Percentiles rank a stretch among this genome's conserved stretches.
phyloP scores from a whole-genome alignment of 129 eudicot genomes.

The Flaveria ramosissima region DNA sequence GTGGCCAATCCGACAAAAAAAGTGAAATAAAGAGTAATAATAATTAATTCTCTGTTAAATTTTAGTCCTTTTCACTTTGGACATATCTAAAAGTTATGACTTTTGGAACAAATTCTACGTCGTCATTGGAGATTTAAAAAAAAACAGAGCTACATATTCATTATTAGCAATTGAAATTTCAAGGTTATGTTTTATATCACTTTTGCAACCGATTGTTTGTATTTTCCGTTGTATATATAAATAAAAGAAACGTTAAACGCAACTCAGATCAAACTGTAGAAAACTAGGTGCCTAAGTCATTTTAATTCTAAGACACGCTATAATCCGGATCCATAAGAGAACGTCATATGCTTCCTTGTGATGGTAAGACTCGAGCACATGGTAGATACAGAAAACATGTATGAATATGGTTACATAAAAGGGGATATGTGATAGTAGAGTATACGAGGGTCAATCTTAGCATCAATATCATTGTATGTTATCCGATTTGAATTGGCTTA shows the following conservation, averaged over 20 bases:
- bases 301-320: too few relatives aligned
- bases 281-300: not conserved
- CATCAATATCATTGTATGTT: not conserved
- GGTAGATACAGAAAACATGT: not conserved
- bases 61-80: not conserved
- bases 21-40: not conserved
- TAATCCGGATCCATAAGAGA: too few relatives aligned
- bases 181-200: not conserved
- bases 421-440: not conserved
- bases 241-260: too few relatives aligned
- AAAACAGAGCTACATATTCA: not conserved
- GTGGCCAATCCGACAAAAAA: not conserved
- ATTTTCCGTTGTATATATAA: too few relatives aligned
- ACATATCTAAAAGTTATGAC: not conserved
- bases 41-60: not conserved
- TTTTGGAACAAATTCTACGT: not conserved
- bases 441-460: not conserved
- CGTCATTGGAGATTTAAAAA: not conserved
- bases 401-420: not conserved
- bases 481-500: not conserved
- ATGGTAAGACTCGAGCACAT: not conserved
- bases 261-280: too few relatives aligned
- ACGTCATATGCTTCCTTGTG: not conserved
- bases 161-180: slow-evolving; percentile 10
- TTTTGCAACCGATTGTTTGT: not conserved